Evolutionary conservation across 768 basidiomycete species (phyloP).

Genomic region (Rhodocollybia butyracea): DNA sequence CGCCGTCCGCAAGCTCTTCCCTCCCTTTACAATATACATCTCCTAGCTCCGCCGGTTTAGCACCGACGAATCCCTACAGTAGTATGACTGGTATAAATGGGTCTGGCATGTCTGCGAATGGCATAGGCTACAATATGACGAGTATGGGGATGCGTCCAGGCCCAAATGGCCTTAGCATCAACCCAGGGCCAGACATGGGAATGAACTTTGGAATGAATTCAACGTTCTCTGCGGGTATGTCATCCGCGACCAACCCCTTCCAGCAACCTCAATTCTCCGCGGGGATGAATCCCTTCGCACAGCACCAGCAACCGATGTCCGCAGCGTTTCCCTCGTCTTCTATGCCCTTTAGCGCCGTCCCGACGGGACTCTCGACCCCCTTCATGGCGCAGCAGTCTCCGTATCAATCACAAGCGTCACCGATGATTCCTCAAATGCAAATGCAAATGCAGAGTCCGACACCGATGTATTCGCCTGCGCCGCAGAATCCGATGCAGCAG

Average conservation of each 20-base stretch:
- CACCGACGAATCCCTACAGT: not conserved
- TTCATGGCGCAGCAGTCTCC: conserved; percentile 24
- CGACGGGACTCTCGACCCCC: conserved; percentile 17
- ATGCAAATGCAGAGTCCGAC: conserved; percentile 18
- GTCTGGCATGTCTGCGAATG: not conserved
- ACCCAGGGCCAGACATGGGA: conserved; percentile 16
- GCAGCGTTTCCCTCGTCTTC: not conserved
- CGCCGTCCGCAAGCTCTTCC: conserved; percentile 42
- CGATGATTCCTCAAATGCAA: conserved; percentile 9
- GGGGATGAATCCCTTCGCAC: conserved; percentile 14
- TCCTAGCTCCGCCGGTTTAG: not conserved
- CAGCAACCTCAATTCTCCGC: conserved; percentile 16
- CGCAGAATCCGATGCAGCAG: conserved; percentile 19
- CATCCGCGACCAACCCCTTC: conserved; percentile 23
- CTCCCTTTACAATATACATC: conserved; percentile 48
- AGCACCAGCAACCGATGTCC: conserved; percentile 12
- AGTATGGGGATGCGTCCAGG: conserved; percentile 6
- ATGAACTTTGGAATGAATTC: conserved; percentile 18
- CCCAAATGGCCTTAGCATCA: conserved; percentile 9
- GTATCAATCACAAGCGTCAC: conserved; percentile 11
- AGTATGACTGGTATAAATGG: not conserved
- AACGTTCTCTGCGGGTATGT: conserved; percentile 12
- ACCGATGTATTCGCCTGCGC: conserved; percentile 16
- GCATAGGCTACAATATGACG: not conserved
- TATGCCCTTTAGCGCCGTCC: not conserved